Conservation (phyloP, 805 yeast genomes). For the Ogataea nonfermentans region DNA sequence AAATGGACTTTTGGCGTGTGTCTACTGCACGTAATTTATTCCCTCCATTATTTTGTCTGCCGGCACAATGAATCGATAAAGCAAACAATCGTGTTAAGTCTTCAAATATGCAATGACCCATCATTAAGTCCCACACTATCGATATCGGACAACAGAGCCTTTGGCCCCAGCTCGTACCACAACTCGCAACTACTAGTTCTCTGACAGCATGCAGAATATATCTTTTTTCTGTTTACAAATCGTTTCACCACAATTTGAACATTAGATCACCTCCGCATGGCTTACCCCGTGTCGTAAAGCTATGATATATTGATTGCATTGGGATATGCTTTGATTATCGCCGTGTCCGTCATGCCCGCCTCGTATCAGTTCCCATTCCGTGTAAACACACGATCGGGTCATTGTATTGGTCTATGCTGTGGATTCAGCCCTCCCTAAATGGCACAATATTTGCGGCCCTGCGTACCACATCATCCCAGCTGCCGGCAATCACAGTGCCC, state of each 20-base stretch:
- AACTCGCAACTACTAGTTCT: background rate
- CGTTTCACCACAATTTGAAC: constrained; percentile 1
- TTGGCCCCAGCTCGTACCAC: constrained; percentile 1
- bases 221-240: background rate
- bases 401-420: too few relatives aligned
- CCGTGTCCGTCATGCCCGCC: too few relatives aligned
- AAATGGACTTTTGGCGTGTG: background rate
- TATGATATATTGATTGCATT: too few relatives aligned
- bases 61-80: constrained; percentile 5
- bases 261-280: too few relatives aligned
- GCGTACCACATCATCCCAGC: too few relatives aligned
- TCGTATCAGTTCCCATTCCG: too few relatives aligned
- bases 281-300: too few relatives aligned
- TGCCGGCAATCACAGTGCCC: background rate
- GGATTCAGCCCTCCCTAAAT: too few relatives aligned
- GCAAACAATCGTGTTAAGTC: background rate
- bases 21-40: constrained; percentile 10
- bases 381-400: too few relatives aligned
- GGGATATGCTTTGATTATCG: too few relatives aligned
- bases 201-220: background rate
- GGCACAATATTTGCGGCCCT: too few relatives aligned
- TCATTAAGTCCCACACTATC: background rate
- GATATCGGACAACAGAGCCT: constrained; percentile 2
- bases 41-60: constrained; percentile 1
- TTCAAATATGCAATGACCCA: background rate